Percentiles rank a stretch among this genome's conserved stretches.
Conservation (phyloP, 768 basidiomycete species). For the Suillus subaureus region DNA sequence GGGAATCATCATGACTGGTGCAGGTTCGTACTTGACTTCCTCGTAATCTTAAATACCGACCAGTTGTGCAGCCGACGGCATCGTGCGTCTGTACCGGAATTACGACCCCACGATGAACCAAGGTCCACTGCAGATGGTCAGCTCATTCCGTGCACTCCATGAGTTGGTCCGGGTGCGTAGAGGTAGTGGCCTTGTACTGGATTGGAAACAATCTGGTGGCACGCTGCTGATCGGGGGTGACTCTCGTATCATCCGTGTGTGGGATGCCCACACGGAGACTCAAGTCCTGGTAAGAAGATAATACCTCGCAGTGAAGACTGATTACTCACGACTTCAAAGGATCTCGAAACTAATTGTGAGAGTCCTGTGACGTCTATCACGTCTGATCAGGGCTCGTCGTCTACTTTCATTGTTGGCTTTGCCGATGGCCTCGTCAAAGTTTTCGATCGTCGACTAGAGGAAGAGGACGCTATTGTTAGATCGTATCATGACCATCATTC, state of each 20-base stretch:
- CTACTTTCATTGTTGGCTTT: conserved; percentile 87
- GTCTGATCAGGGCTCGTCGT: conserved; percentile 74
- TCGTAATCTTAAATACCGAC: conserved; percentile 2
- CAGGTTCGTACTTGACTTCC: conserved; percentile 53
- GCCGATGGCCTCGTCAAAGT: conserved; percentile 89
- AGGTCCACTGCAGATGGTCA: conserved; percentile 86
- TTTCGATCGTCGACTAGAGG: conserved; percentile 88
- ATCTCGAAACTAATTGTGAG: conserved; percentile 86
- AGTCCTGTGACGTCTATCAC: conserved; percentile 86
- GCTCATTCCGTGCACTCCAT: conserved; percentile 86
- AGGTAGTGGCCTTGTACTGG: conserved; percentile 82
- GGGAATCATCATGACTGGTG: conserved; percentile 84
- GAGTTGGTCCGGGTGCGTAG: conserved; percentile 76
- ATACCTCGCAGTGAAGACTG: conserved; percentile 1
- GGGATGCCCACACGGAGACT: conserved; percentile 93
- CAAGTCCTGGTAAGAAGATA: conserved; percentile 62
- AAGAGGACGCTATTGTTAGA: conserved; percentile 80
- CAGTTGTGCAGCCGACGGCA: conserved; percentile 73
- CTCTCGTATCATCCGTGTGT: conserved; percentile 83
- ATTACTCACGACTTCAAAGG: conserved; percentile 46
- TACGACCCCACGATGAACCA: conserved; percentile 77
- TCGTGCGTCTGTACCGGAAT: conserved; percentile 89
- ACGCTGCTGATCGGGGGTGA: conserved; percentile 91
- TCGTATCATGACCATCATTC: conserved; percentile 77
- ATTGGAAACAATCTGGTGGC: conserved; percentile 92